A percentile compares a stretch with the other conserved stretches of the same genome.
These are phyloP conservation scores for Diplodia seriata DNA, from an alignment of 2,329 filamentous ascomycete genomes.

Conservation along the genomic window DNA sequence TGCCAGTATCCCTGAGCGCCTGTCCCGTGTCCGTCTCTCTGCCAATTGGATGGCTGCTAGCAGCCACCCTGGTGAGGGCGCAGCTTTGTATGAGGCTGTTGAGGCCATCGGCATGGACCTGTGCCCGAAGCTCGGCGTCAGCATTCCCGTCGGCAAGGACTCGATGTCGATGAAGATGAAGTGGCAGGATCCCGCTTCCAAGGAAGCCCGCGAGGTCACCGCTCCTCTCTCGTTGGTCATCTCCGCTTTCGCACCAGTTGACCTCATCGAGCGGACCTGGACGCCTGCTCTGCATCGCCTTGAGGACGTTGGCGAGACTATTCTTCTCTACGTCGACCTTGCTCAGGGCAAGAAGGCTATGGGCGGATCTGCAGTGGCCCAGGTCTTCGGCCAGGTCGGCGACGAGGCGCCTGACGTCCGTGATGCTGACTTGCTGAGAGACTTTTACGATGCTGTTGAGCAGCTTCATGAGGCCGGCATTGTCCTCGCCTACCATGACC, in stretches of 20 bases:
- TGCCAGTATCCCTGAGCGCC: constrained; percentile 72
- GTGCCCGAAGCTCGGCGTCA: constrained; percentile 87
- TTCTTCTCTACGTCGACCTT: constrained; percentile 90
- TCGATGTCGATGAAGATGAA: constrained; percentile 99
- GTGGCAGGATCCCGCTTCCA: constrained; percentile 76
- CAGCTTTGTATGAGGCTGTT: constrained; percentile 90
- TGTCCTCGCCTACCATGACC: constrained; percentile 93
- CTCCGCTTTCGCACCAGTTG: constrained; percentile 85
- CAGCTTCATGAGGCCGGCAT: constrained; percentile 70
- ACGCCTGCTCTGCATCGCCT: constrained; percentile 83
- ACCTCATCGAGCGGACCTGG: constrained; percentile 86
- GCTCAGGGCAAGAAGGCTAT: constrained; percentile 80
- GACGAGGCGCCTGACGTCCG: constrained; percentile 82
- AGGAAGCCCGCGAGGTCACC: constrained; percentile 81
- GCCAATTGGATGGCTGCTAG: constrained; percentile 99
- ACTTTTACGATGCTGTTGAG: constrained; percentile 89
- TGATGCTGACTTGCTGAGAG: constrained; percentile 78
- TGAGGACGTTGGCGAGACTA: constrained; percentile 87
- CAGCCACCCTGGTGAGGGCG: constrained; percentile 89
- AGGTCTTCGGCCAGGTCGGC: constrained; percentile 86
- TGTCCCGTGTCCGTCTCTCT: constrained; percentile 83
- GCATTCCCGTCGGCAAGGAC: constrained; percentile 96
- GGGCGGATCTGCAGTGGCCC: constrained; percentile 89
- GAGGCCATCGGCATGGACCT: constrained; percentile 91
- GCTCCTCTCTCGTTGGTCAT: constrained; percentile 91